A percentile compares a stretch with the other conserved stretches of the same genome.
phyloP scores from a whole-genome alignment of 108 stramenopile species.

The Cyclotella sp. region DNA sequence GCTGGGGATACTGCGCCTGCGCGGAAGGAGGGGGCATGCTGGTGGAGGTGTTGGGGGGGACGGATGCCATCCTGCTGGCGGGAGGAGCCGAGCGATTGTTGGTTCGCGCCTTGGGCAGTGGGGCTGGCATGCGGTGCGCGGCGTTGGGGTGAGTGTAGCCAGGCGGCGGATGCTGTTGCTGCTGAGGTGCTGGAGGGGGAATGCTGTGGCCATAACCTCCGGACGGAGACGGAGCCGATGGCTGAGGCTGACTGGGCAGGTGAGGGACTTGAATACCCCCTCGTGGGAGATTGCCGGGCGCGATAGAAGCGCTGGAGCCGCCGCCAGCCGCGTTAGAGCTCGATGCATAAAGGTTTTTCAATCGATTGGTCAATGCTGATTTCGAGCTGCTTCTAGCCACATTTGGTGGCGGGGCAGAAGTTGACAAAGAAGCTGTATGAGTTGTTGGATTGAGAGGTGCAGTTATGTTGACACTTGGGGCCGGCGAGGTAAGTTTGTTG shows the following conservation, averaged over 20 bases:
- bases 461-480: neutral
- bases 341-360: slow-evolving; percentile 40
- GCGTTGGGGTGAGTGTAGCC: neutral
- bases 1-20: neutral
- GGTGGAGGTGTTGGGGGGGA: slow-evolving; percentile 9
- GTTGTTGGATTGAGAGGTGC: neutral
- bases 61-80: slow-evolving; percentile 25
- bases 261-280: slow-evolving; percentile 1
- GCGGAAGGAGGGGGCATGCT: slow-evolving; percentile 1
- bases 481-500: neutral
- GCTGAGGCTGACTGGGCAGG: neutral
- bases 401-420: neutral
- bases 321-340: slow-evolving; percentile 10
- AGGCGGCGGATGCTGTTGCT: slow-evolving; percentile 14
- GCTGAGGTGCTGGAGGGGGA: neutral
- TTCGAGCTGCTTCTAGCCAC: slow-evolving; percentile 18
- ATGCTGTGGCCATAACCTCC: slow-evolving; percentile 1
- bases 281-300: neutral
- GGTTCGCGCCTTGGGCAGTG: slow-evolving; percentile 35
- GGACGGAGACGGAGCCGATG: neutral
- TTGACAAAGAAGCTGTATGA: neutral
- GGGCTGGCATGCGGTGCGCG: slow-evolving; percentile 25
- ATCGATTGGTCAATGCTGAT: slow-evolving; percentile 47
- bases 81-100: slow-evolving; percentile 32
- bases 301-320: neutral